Percentiles rank a stretch among this genome's conserved stretches.
Evolutionary conservation across 2,329 filamentous ascomycete species (phyloP).

Genomic region (Ophiostoma angusticollis): DNA sequence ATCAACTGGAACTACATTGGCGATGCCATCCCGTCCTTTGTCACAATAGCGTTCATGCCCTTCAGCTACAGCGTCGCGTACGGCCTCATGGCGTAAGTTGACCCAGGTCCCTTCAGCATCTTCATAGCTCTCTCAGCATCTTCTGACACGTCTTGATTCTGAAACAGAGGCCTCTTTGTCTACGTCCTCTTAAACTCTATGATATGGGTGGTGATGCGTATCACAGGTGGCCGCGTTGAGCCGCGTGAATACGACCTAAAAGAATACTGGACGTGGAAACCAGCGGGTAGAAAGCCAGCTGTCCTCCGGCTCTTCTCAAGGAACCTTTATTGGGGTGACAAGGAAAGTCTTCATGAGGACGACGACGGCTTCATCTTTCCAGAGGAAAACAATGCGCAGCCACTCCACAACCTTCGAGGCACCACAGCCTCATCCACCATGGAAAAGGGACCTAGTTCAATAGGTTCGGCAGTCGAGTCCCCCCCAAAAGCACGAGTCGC

Average conservation of each 20-base stretch:
- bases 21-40: constrained; percentile 62
- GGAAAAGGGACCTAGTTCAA: constrained; percentile 3
- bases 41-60: constrained; percentile 63
- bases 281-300: constrained; percentile 34
- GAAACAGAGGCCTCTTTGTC: constrained; percentile 38
- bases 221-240: constrained; percentile 30
- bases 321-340: constrained; percentile 17
- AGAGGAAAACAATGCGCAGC: constrained; percentile 6
- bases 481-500: constrained; percentile 8
- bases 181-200: constrained; percentile 36
- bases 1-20: constrained; percentile 70
- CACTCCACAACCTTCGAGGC: constrained; percentile 5
- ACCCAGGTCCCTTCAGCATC: too few relatives aligned
- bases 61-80: constrained; percentile 72
- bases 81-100: constrained; percentile 54
- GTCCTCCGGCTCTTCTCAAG: constrained; percentile 27
- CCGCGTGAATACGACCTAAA: constrained; percentile 41
- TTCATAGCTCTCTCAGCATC: too few relatives aligned
- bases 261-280: constrained; percentile 43
- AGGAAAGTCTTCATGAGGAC: constrained; percentile 11
- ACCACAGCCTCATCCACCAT: not conserved
- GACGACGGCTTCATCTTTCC: constrained; percentile 9
- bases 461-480: not conserved
- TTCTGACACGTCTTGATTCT: not conserved
- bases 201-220: constrained; percentile 31